Evolutionary conservation across 805 yeast species (phyloP).

Genomic region (Nakazawaea peltata): DNA sequence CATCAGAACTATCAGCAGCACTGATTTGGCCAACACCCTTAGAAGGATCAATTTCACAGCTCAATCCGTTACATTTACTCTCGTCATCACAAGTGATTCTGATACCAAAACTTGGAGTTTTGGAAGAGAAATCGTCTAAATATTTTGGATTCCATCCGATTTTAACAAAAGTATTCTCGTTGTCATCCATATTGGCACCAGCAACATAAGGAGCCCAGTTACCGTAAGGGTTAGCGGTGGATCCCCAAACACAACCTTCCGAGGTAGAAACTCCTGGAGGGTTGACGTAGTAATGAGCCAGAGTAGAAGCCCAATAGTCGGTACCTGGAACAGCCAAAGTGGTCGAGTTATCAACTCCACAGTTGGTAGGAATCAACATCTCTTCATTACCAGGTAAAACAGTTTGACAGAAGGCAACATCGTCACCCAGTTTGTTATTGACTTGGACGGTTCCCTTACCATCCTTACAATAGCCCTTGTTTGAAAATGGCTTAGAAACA

Average conservation of each 20-base stretch:
- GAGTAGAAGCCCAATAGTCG: constrained; percentile 77
- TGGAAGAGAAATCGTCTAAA: constrained; percentile 54
- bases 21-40: constrained; percentile 49
- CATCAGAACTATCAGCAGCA: constrained; percentile 31
- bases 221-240: constrained; percentile 58
- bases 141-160: constrained; percentile 90
- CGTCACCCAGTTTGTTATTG: constrained; percentile 42
- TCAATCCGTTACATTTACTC: constrained; percentile 61
- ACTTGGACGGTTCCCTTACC: constrained; percentile 68
- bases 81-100: constrained; percentile 67
- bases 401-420: constrained; percentile 86
- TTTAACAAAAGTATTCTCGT: constrained; percentile 69
- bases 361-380: constrained; percentile 81
- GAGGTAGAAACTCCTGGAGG: constrained; percentile 71
- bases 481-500: constrained; percentile 50
- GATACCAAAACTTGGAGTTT: constrained; percentile 61
- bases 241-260: constrained; percentile 85
- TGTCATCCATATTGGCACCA: constrained; percentile 74
- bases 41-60: constrained; percentile 79
- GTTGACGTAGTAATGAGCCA: constrained; percentile 81
- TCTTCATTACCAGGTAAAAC: constrained; percentile 93
- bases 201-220: constrained; percentile 95
- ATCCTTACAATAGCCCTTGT: constrained; percentile 58
- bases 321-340: constrained; percentile 79
- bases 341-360: constrained; percentile 37